These are phyloP conservation scores for Ganoderma lucidum DNA, from an alignment of 1,284 basidiomycete species.

Conservation along the genomic window DNA sequence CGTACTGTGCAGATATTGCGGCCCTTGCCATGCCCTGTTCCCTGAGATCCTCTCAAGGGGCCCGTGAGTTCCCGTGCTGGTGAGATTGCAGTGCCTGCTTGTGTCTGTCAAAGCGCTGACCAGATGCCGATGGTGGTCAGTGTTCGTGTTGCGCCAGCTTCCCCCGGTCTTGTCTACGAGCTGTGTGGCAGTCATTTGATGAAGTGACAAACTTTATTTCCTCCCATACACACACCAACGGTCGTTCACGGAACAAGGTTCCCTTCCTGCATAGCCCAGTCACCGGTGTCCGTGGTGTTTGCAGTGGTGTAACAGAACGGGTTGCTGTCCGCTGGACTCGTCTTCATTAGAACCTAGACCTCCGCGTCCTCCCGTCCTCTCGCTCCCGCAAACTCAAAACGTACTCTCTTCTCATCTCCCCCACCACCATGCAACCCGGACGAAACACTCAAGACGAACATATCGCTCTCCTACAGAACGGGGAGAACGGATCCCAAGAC, in stretches of 20 bases:
- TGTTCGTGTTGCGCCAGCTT: neutral
- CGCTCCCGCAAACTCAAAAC: neutral
- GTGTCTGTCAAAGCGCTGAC: neutral
- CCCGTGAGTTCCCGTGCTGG: neutral
- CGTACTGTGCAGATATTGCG: neutral
- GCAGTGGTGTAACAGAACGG: neutral
- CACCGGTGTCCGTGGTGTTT: neutral
- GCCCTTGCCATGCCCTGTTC: neutral
- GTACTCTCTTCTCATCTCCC: neutral
- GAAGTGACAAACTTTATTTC: neutral
- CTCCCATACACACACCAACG: neutral
- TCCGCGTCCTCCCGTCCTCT: neutral
- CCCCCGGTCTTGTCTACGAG: neutral
- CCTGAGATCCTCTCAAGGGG: neutral
- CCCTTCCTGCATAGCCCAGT: neutral
- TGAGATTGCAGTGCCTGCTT: neutral
- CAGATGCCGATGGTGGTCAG: neutral
- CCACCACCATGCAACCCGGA: constrained; percentile 1
- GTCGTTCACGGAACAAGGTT: neutral
- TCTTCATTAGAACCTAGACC: neutral
- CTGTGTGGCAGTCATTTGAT: neutral
- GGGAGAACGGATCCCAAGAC: constrained; percentile 13
- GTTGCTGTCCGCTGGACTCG: too few species aligned
- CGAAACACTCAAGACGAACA: constrained; percentile 9
- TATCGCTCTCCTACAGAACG: constrained; percentile 12